Evolutionary conservation across 345 rosid species (phyloP), one percentile per base, ranked within the genome.

Genomic region (Bretschneidera sinensis): DNA sequence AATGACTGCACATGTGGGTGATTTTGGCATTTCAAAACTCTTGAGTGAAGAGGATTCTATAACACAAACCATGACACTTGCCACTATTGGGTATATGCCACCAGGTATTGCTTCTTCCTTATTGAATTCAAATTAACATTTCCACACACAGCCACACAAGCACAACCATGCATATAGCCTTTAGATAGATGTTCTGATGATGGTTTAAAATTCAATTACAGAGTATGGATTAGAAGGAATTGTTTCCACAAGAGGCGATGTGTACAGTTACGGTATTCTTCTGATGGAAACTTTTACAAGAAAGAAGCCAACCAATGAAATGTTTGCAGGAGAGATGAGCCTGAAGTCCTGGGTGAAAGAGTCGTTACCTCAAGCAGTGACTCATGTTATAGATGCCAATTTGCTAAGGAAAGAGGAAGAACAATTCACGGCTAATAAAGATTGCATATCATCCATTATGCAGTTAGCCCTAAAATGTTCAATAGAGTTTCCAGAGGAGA

Each of bases 1-100:
- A 21, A 77, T 81, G 85, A 73, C 71, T 59, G 82, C 90, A 16
- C 78, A 76, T 43, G 78, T 85, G 0, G 83, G 82, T 4, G 90
- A 85, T 55, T 81, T 82, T 15, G 83, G 87, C 21, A 21, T 66
- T 21, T 25, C 71, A 39, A 60, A 60, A 53, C 54, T 67, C 8
- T 6, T 67, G 1, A 60, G 60, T 2, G 43, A 45, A 20, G 49
- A 18, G 20, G 19, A 22, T 1, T 54, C 47, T 16, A 14, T 48
- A 4, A 55, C 52, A 3, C 60, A 55, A 6, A 67, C 71, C 1
- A 43, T 24, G 31, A 59, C 43, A 9, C 49, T 52, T 5, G 64
- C 64, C 21, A 68, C 66, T 5, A 33, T 68, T 21, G 66, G 66
- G 17, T 60, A 68, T 5, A 68, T 61, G 61, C 57, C 66, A 31